phyloP scores from a whole-genome alignment of 495 filamentous ascomycete genomes.

The Hypoxylon lenormandii region DNA sequence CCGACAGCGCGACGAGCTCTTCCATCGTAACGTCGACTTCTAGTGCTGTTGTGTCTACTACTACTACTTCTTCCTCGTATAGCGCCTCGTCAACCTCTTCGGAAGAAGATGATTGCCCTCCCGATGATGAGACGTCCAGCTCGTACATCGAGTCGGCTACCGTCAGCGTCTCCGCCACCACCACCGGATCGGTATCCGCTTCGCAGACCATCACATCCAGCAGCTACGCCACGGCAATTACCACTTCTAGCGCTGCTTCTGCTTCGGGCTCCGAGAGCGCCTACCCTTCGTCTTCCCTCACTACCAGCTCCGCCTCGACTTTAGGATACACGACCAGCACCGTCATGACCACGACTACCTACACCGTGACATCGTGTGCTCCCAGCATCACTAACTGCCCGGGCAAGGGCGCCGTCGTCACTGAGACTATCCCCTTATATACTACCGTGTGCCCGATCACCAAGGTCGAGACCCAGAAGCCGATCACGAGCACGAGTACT shows the following conservation, averaged over 20 bases:
- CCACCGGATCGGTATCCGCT: conserved; percentile 32
- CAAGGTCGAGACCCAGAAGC: conserved; percentile 42
- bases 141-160: conserved; percentile 32
- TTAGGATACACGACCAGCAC: conserved; percentile 52
- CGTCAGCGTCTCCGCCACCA: conserved; percentile 27
- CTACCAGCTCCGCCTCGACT: conserved; percentile 20
- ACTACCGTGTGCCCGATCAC: conserved; percentile 62
- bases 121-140: conserved; percentile 33
- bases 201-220: conserved; percentile 19
- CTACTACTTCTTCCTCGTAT: conserved; percentile 28
- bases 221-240: conserved; percentile 12
- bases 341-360: conserved; percentile 64
- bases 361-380: conserved; percentile 68
- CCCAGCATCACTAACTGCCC: conserved; percentile 66
- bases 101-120: conserved; percentile 29
- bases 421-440: conserved; percentile 53
- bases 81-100: conserved; percentile 33
- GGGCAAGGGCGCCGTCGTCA: conserved; percentile 53
- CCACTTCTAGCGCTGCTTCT: conserved; percentile 9
- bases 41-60: conserved; percentile 18
- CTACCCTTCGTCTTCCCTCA: conserved; percentile 10
- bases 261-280: conserved; percentile 13
- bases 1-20: conserved; percentile 25
- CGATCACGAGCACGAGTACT: conserved; percentile 56
- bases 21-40: conserved; percentile 27